Evolutionary conservation across 768 basidiomycete genomes (phyloP).

Genomic region (Pleurotus pulmonarius): DNA sequence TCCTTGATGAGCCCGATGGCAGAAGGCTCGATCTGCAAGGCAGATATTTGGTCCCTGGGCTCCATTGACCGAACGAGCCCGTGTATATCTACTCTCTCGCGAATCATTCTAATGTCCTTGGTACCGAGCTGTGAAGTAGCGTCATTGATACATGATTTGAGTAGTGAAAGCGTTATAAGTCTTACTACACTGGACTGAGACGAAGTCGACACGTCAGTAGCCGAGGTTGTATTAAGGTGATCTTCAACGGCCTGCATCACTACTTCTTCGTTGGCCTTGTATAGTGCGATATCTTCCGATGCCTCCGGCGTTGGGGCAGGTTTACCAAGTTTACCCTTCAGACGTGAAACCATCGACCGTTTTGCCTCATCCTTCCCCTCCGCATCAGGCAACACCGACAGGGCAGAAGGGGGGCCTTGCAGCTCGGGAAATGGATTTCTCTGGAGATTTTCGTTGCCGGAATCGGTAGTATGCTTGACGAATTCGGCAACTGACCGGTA

Average conservation of each 20-base stretch:
- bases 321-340: conserved; percentile 8
- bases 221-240: conserved; percentile 11
- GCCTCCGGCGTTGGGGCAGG: conserved; percentile 1
- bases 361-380: conserved; percentile 3
- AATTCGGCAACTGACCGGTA: conserved; percentile 59
- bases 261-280: conserved; percentile 23
- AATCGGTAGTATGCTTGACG: conserved; percentile 46
- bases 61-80: conserved; percentile 67
- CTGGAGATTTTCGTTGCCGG: conserved; percentile 30
- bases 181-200: no score
- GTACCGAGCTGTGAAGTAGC: conserved; percentile 16
- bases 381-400: conserved; percentile 12
- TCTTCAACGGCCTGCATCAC: conserved; percentile 23
- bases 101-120: conserved; percentile 46
- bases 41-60: conserved; percentile 45
- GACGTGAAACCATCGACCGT: not conserved
- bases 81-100: conserved; percentile 66
- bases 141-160: no score
- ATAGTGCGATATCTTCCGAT: conserved; percentile 20
- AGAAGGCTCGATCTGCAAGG: conserved; percentile 45
- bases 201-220: no score
- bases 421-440: conserved; percentile 46
- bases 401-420: conserved; percentile 23
- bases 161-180: no score
- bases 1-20: conserved; percentile 76